Evolutionary conservation across 1,139 yeast species (phyloP).

Genomic region (Kluyveromyces sp.): DNA sequence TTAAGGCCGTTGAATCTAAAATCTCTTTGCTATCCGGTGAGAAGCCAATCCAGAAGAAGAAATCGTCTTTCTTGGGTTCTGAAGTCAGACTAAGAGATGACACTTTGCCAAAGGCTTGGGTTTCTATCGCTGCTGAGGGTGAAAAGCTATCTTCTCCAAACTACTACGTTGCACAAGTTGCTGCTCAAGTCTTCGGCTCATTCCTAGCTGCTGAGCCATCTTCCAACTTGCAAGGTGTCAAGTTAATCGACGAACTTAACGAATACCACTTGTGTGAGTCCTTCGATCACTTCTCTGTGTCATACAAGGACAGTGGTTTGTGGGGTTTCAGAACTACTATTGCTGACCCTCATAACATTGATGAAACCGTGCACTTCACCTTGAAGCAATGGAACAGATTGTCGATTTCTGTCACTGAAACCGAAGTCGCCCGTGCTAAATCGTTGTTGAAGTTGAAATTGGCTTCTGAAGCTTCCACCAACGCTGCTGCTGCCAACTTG

Average conservation of each 20-base stretch:
- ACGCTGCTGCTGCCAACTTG: slow-evolving; percentile 47
- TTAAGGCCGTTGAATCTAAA: slow-evolving; percentile 51
- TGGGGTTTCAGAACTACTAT: slow-evolving; percentile 74
- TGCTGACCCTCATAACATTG: slow-evolving; percentile 51
- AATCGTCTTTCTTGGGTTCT: slow-evolving; percentile 67
- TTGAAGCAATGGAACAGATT: slow-evolving; percentile 84
- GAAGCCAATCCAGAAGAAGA: slow-evolving; percentile 39
- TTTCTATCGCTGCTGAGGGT: slow-evolving; percentile 67
- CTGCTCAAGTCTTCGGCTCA: slow-evolving; percentile 61
- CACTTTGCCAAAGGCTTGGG: slow-evolving; percentile 72
- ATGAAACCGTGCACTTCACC: slow-evolving; percentile 71
- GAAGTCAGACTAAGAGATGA: slow-evolving; percentile 86
- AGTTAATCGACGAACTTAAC: slow-evolving; percentile 67
- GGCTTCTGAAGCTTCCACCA: slow-evolving; percentile 43
- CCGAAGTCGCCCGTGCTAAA: slow-evolving; percentile 75
- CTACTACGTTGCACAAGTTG: slow-evolving; percentile 65
- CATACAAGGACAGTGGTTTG: slow-evolving; percentile 71
- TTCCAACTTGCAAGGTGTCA: slow-evolving; percentile 71
- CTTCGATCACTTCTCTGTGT: slow-evolving; percentile 61
- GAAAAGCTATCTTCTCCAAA: slow-evolving; percentile 58
- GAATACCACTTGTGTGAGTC: slow-evolving; percentile 69
- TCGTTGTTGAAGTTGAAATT: slow-evolving; percentile 58
- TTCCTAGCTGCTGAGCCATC: slow-evolving; percentile 48
- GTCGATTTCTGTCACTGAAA: slow-evolving; percentile 63
- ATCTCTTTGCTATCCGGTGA: slow-evolving; percentile 45